Conservation (phyloP, 1,284 basidiomycete species). For the Mycena citricolor region DNA sequence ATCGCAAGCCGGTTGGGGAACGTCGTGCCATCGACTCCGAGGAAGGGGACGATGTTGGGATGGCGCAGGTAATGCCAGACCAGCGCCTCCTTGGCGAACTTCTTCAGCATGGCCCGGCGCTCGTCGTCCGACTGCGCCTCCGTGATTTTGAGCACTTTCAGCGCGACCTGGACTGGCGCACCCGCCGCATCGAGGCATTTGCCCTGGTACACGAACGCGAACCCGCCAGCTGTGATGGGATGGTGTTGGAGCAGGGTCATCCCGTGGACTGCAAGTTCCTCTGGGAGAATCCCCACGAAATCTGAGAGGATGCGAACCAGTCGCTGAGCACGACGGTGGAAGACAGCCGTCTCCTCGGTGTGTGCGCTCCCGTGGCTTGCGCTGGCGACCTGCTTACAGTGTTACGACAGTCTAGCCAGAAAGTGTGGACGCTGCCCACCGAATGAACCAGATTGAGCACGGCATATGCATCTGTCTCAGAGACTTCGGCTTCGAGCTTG, state of each 20-base stretch:
- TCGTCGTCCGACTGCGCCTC: conserved; percentile 1
- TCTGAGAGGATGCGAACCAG: conserved; percentile 2
- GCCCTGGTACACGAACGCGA: conserved; percentile 6
- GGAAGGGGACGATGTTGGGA: background rate
- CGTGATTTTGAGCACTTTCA: conserved; percentile 12
- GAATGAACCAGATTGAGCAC: too few species aligned
- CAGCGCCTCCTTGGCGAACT: conserved; percentile 1
- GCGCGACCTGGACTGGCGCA: conserved; percentile 1
- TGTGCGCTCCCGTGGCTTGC: too few species aligned
- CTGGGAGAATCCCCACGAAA: conserved; percentile 1
- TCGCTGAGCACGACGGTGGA: background rate
- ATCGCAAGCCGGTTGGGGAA: conserved; percentile 1
- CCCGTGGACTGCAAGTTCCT: background rate
- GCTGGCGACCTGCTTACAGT: too few species aligned
- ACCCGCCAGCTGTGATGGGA: conserved; percentile 5
- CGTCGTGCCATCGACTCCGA: conserved; percentile 5
- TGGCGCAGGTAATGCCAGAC: background rate
- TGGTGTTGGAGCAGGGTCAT: background rate
- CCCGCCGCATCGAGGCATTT: background rate
- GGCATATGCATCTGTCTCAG: too few species aligned
- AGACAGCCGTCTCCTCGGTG: too few species aligned
- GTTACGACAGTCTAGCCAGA: too few species aligned
- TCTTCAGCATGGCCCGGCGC: background rate
- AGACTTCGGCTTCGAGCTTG: too few species aligned
- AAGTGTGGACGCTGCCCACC: too few species aligned